Conservation (phyloP, 331 rosid genomes). For the Malus hybrid region DNA sequence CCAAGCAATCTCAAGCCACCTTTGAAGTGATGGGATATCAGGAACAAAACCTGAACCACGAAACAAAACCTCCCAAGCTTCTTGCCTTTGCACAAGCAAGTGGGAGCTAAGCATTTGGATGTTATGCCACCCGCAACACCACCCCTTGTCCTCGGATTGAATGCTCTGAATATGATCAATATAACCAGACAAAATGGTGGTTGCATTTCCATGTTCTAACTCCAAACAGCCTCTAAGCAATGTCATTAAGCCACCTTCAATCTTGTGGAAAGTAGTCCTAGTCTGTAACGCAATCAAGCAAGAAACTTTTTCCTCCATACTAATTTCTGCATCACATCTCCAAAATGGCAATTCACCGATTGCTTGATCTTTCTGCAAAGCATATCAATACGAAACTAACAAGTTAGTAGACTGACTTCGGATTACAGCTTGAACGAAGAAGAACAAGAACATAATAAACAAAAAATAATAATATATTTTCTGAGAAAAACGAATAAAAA, state of each 20-base stretch:
- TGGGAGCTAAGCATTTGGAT: conserved; percentile 76
- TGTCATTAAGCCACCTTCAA: conserved; percentile 59
- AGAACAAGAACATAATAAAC: neutral
- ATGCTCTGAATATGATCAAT: conserved; percentile 73
- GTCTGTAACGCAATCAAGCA: conserved; percentile 52
- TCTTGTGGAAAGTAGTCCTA: conserved; percentile 32
- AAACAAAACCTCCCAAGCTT: conserved; percentile 56
- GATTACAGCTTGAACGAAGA: neutral
- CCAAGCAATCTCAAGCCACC: conserved; percentile 97
- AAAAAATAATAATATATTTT: neutral
- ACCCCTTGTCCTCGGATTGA: conserved; percentile 57
- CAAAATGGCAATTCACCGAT: conserved; percentile 22
- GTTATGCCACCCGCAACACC: conserved; percentile 96
- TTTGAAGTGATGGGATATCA: conserved; percentile 69
- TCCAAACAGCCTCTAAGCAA: conserved; percentile 64
- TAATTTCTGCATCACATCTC: conserved; percentile 17
- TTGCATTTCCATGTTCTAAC: conserved; percentile 43
- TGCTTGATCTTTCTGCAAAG: conserved; percentile 26
- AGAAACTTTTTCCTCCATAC: conserved; percentile 33
- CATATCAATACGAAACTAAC: neutral
- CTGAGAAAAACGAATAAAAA: neutral
- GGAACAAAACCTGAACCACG: conserved; percentile 72
- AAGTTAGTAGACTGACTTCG: neutral
- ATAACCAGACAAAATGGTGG: conserved; percentile 46
- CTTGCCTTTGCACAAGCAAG: conserved; percentile 49